These are phyloP conservation scores for Pueraria montana DNA, from an alignment of 306 rosid genomes.

Conservation along the genomic window DNA sequence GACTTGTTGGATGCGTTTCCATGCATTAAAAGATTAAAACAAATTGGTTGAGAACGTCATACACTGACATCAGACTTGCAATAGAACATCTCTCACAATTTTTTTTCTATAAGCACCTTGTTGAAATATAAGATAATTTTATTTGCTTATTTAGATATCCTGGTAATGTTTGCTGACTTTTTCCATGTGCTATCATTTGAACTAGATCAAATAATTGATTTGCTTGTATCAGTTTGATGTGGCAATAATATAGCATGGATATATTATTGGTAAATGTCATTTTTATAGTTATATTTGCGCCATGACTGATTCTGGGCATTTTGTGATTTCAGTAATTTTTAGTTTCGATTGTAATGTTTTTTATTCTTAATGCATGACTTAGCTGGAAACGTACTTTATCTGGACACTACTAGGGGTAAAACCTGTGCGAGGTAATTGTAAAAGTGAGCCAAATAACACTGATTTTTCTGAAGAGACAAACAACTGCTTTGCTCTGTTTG, in stretches of 20 bases:
- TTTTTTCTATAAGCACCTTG: background rate
- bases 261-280: background rate
- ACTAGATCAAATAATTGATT: background rate
- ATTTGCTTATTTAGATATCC: background rate
- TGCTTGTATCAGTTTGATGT: background rate
- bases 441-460: background rate
- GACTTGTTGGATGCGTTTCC: slow-evolving; percentile 19
- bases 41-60: background rate
- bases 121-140: background rate
- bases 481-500: slow-evolving; percentile 7
- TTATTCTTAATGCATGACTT: background rate
- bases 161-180: slow-evolving; percentile 3
- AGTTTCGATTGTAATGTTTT: background rate
- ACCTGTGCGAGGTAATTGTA: background rate
- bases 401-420: slow-evolving; percentile 10
- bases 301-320: slow-evolving; percentile 12
- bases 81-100: background rate
- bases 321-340: slow-evolving; percentile 3
- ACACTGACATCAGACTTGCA: background rate
- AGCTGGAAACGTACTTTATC: slow-evolving; percentile 2
- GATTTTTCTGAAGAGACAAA: slow-evolving; percentile 1
- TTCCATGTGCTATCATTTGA: slow-evolving; percentile 8
- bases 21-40: background rate
- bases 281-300: background rate
- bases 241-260: background rate